A percentile compares a stretch with the other conserved stretches of the same genome.
Conservation (phyloP, 2,329 filamentous ascomycete species). For the Pseudocercospora cruenta region DNA sequence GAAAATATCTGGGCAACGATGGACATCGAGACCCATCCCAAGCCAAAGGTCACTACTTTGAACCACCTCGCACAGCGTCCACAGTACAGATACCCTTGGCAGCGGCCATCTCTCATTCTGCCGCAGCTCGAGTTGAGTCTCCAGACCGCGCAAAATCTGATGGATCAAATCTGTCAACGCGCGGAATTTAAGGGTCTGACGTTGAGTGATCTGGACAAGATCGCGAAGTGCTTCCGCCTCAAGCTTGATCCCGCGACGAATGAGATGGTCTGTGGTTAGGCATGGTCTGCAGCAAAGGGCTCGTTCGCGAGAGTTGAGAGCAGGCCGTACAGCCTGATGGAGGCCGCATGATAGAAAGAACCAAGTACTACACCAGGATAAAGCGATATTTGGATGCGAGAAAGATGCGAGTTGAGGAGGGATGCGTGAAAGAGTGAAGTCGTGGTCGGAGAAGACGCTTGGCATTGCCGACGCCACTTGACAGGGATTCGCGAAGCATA, state of each 20-base stretch:
- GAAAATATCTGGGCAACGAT: slow-evolving; percentile 1
- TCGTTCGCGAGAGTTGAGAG: too few species aligned
- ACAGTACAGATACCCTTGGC: background rate
- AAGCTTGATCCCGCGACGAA: background rate
- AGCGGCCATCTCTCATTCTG: background rate
- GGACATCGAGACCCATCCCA: slow-evolving; percentile 7
- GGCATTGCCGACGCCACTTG: background rate
- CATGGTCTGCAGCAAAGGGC: background rate
- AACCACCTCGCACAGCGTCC: background rate
- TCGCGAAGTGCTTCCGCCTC: slow-evolving; percentile 11
- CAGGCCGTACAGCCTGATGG: too few species aligned
- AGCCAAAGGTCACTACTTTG: background rate
- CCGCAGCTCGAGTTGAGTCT: slow-evolving; percentile 5
- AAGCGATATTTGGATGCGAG: too few species aligned
- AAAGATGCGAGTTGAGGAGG: background rate
- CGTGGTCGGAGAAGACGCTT: background rate
- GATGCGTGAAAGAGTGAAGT: background rate
- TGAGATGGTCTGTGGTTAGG: background rate
- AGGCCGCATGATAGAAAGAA: too few species aligned
- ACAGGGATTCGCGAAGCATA: slow-evolving; percentile 1
- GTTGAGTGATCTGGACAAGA: slow-evolving; percentile 10
- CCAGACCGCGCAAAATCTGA: background rate
- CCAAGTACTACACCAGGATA: too few species aligned
- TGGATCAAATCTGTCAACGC: background rate
- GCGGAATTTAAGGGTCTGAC: slow-evolving; percentile 14